These are phyloP conservation scores for Clonostachys rhizophaga DNA, from an alignment of 2,329 filamentous ascomycete genomes.

Conservation along the genomic window DNA sequence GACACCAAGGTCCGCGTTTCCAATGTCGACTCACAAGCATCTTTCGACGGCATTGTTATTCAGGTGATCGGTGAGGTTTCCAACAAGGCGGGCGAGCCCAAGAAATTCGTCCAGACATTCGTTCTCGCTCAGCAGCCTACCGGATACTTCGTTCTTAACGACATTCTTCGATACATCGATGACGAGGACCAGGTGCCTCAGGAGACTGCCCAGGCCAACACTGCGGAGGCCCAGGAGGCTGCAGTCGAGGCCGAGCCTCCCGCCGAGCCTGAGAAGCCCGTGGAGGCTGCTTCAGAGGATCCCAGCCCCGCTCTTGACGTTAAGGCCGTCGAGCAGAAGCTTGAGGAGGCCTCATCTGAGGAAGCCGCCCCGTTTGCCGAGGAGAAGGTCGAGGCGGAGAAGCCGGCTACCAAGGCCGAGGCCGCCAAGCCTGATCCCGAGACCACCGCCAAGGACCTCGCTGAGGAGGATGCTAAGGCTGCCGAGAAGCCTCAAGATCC, in stretches of 20 bases:
- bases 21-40: constrained; percentile 95
- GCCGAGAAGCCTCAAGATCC: constrained; percentile 65
- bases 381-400: constrained; percentile 20
- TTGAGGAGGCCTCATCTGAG: constrained; percentile 52
- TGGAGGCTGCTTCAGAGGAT: constrained; percentile 9
- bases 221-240: constrained; percentile 23
- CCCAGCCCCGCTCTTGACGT: constrained; percentile 27
- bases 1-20: constrained; percentile 98
- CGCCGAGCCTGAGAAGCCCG: constrained; percentile 21
- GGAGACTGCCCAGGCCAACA: constrained; percentile 22
- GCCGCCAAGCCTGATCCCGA: constrained; percentile 35
- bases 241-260: constrained; percentile 15
- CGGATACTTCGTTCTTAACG: constrained; percentile 97
- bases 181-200: constrained; percentile 67
- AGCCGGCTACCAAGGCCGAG: constrained; percentile 29
- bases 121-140: constrained; percentile 94
- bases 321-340: constrained; percentile 66
- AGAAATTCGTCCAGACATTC: constrained; percentile 97
- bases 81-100: constrained; percentile 85
- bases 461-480: constrained; percentile 51
- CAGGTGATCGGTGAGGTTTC: constrained; percentile 98
- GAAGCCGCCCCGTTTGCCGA: constrained; percentile 26
- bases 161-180: constrained; percentile 91
- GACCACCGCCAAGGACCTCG: constrained; percentile 45
- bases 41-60: constrained; percentile 90